phyloP scores from a whole-genome alignment of 2,329 filamentous ascomycete genomes.

The Sarocladium oryzae region DNA sequence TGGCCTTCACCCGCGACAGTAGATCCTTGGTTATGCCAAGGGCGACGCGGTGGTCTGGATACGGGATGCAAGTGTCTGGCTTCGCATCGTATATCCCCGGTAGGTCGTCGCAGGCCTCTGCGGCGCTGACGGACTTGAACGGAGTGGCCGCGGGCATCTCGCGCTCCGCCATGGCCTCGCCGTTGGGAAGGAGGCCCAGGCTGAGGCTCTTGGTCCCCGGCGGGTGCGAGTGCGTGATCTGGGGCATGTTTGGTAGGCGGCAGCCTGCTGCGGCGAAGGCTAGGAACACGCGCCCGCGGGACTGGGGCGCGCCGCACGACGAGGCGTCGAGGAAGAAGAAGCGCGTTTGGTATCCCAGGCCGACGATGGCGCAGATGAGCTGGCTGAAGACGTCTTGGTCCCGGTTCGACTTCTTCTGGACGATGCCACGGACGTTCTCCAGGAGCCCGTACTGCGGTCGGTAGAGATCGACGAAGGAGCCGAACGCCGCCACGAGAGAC shows the following conservation, averaged over 20 bases:
- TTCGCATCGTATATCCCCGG: constrained; percentile 56
- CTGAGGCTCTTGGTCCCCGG: constrained; percentile 19
- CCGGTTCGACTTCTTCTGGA: constrained; percentile 37
- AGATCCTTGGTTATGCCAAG: constrained; percentile 29
- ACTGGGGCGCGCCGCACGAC: constrained; percentile 60
- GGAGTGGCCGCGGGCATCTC: constrained; percentile 39
- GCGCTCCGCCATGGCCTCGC: constrained; percentile 51
- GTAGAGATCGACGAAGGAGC: constrained; percentile 67
- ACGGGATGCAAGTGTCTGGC: constrained; percentile 53
- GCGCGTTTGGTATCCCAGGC: constrained; percentile 69
- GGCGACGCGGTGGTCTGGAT: constrained; percentile 61
- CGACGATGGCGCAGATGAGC: constrained; percentile 65
- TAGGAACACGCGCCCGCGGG: constrained; percentile 62
- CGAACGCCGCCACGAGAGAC: constrained; percentile 71
- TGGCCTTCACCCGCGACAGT: constrained; percentile 42
- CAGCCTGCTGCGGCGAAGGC: constrained; percentile 62
- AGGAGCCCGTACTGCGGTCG: constrained; percentile 68
- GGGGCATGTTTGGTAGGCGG: constrained; percentile 47
- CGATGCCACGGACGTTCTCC: constrained; percentile 69
- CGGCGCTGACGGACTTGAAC: constrained; percentile 50
- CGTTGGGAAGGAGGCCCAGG: constrained; percentile 55
- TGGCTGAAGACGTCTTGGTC: constrained; percentile 65
- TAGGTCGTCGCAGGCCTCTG: constrained; percentile 51
- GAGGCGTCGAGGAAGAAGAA: constrained; percentile 64
- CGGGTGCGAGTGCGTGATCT: constrained; percentile 58